Evolutionary conservation across 306 rosid species (phyloP).

Genomic region (Phaseolus lunatus): DNA sequence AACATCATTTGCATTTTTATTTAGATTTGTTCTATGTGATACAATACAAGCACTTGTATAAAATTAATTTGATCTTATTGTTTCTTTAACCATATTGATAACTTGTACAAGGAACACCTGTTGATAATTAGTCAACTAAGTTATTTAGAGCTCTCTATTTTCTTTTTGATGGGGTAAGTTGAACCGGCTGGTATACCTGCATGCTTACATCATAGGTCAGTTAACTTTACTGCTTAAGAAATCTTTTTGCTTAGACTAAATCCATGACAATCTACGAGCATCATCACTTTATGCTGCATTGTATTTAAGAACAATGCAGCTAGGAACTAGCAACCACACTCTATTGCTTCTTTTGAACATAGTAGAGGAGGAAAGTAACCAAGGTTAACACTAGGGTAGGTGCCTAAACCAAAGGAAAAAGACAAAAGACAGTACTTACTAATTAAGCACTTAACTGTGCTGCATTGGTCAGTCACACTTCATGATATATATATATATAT

Average conservation of each 20-base stretch:
- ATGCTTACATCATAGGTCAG: slow-evolving; percentile 8
- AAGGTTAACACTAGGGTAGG: not conserved
- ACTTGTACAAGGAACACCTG: not conserved
- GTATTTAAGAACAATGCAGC: slow-evolving; percentile 14
- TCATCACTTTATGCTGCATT: not conserved
- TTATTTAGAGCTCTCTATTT: not conserved
- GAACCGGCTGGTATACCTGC: slow-evolving; percentile 31
- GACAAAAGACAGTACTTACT: slow-evolving; percentile 29
- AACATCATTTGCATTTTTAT: not conserved
- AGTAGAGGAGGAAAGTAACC: not conserved
- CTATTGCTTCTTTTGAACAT: slow-evolving; percentile 17
- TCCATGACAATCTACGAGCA: slow-evolving; percentile 8
- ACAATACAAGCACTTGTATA: not conserved
- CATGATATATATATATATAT: slow-evolving; percentile 22
- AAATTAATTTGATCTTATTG: not conserved
- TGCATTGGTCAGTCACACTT: slow-evolving; percentile 37
- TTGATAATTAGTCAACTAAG: not conserved
- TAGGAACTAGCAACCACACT: slow-evolving; percentile 10
- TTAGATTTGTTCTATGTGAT: not conserved
- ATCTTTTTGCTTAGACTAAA: slow-evolving; percentile 25
- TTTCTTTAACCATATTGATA: not conserved
- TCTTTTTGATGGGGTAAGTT: not conserved
- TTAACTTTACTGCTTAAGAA: slow-evolving; percentile 21
- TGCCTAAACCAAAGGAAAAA: slow-evolving; percentile 29
- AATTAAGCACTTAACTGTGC: not conserved